phyloP scores from a whole-genome alignment of 139 green algal genomes.

The Pleodorina starrii region DNA sequence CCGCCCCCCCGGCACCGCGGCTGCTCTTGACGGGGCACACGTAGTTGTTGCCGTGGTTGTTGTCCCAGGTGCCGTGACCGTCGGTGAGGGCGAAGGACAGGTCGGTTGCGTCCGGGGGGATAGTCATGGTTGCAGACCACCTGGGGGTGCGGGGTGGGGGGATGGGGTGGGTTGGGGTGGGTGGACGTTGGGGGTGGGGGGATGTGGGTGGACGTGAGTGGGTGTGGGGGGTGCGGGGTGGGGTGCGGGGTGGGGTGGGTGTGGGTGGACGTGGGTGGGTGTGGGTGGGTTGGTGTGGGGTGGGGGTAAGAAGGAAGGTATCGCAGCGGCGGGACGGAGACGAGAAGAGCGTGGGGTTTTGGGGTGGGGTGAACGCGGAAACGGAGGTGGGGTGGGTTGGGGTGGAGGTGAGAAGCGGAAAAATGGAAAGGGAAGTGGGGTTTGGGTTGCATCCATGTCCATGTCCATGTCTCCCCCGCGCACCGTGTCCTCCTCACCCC shows the following conservation, averaged over 20 bases:
- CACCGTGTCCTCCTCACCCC: too few relatives aligned
- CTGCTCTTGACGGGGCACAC: background rate
- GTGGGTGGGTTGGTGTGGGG: background rate
- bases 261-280: too few relatives aligned
- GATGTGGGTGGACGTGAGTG: background rate
- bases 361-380: too few relatives aligned
- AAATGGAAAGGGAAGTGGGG: too few relatives aligned
- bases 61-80: slow-evolving; percentile 56
- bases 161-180: background rate
- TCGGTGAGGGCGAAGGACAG: slow-evolving; percentile 61
- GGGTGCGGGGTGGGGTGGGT: background rate
- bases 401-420: too few relatives aligned
- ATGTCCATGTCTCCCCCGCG: too few relatives aligned
- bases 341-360: too few relatives aligned
- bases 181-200: background rate
- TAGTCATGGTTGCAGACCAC: slow-evolving; percentile 21
- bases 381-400: too few relatives aligned
- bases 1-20: background rate
- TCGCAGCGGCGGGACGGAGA: too few relatives aligned
- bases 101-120: slow-evolving; percentile 49
- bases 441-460: too few relatives aligned
- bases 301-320: too few relatives aligned
- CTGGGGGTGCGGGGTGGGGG: background rate
- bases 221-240: background rate
- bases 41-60: slow-evolving; percentile 66